phyloP scores from a whole-genome alignment of 2,329 filamentous ascomycete species.

The Aspergillus fumigatus region DNA sequence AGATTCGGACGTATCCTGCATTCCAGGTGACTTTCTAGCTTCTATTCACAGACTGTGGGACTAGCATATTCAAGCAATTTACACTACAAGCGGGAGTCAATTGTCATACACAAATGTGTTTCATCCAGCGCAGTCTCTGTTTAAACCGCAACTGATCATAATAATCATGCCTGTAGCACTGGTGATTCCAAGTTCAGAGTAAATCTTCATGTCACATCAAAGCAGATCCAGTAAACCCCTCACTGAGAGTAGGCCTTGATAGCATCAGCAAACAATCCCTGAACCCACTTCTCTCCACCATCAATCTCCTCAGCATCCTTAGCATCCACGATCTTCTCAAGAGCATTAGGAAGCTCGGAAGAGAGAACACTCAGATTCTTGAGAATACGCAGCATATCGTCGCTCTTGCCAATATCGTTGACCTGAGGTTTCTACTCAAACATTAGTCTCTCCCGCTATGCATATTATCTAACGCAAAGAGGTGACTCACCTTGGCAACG shows the following conservation, averaged over 20 bases:
- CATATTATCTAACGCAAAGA: not conserved
- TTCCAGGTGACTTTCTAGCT: not conserved
- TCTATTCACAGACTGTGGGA: not conserved
- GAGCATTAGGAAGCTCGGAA: not conserved
- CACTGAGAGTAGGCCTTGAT: not conserved
- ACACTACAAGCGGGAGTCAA: not conserved
- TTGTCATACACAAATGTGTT: not conserved
- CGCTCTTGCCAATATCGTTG: not conserved
- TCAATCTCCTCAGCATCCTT: not conserved
- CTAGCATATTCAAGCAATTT: not conserved
- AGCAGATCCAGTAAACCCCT: not conserved
- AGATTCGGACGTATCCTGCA: conserved; percentile 8
- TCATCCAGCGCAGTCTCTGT: not conserved
- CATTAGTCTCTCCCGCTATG: not conserved
- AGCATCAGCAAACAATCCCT: not conserved
- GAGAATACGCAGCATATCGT: not conserved
- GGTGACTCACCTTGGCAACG: not conserved
- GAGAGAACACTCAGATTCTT: not conserved
- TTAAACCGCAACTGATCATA: not conserved
- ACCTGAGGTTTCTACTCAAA: not conserved
- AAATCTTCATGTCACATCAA: not conserved
- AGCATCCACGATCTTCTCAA: not conserved
- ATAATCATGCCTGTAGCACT: not conserved
- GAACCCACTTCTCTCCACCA: not conserved
- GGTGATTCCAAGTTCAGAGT: not conserved